Base-by-base conservation (phyloP, 2,329 filamentous ascomycete species). In the Aspergillus brasiliensis region DNA sequence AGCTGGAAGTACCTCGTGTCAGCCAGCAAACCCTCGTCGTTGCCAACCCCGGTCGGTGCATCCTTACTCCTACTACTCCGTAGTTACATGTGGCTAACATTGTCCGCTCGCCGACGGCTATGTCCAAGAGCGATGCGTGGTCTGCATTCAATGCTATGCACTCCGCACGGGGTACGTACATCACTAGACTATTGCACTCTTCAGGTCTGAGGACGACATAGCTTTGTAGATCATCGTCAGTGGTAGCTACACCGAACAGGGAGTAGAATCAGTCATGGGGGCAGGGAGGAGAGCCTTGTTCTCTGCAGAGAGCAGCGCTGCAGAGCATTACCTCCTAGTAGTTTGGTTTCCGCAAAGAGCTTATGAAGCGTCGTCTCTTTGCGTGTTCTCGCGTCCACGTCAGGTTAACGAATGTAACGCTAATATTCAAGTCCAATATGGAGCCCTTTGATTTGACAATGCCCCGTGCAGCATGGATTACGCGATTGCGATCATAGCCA, bases 171-270 rank as follows among this genome's bases (percentile, higher is more conserved):
- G 46, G 46, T 27, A 10, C 46, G 13, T 8, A 19, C 31, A 34
- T 34, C 31, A 34, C 10, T 34, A 13, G 11, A 34, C 10, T 34
- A 13, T 34, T 15, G 10, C 31, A 11, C 31, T 34, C 31, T 34
- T 34, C 31, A 15, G 31, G 31, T 34, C 25, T 27, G 52, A 44
- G 23, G n/a, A 55, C 19, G 51, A 55, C 19, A 25, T 31, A 46
- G 51, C 51, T 55, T 19, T 23, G 23, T 42, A 44, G 10, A 55
- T 46, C 52, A 28, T 54, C 51, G 8, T 54, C 37, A 42, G 37
- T 23, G 37, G 38, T 25, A 55, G 52, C 52, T n/a, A 21, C 38
- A 44, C 27, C 42, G 52, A 28, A 31, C 37, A 21, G 52, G 42
- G 42, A 46, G 42, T 46, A 55, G 40, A 55, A 31, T 31, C 52